Conservation (phyloP, 2,329 filamentous ascomycete genomes). For the Rugonectria rugulosa region DNA sequence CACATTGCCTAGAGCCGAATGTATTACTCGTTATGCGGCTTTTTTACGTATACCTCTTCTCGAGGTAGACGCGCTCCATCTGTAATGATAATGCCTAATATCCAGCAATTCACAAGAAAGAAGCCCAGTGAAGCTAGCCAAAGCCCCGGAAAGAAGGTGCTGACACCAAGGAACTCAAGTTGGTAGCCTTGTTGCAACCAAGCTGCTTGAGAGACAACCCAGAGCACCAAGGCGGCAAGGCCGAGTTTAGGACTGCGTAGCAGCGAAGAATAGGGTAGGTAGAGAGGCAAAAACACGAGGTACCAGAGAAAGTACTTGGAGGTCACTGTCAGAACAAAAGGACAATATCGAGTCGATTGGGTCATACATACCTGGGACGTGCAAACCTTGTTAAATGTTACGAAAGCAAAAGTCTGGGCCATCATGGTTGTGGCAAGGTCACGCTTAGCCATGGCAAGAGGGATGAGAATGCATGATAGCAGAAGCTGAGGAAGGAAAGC, state of each 20-base stretch:
- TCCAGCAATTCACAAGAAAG: constrained; percentile 87
- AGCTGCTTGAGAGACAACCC: constrained; percentile 77
- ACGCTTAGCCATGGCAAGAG: constrained; percentile 78
- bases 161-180: constrained; percentile 81
- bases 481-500: constrained; percentile 90
- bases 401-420: constrained; percentile 95
- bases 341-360: not conserved
- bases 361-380: constrained; percentile 82
- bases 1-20: not conserved
- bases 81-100: constrained; percentile 78
- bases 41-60: constrained; percentile 16
- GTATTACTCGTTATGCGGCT: constrained; percentile 36
- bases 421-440: constrained; percentile 86
- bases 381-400: constrained; percentile 98
- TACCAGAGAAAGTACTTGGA: constrained; percentile 97
- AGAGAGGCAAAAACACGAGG: constrained; percentile 89
- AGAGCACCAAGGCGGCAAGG: constrained; percentile 69
- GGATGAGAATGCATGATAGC: constrained; percentile 79
- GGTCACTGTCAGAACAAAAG: constrained; percentile 15
- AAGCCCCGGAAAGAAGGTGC: constrained; percentile 85
- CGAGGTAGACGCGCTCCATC: constrained; percentile 57
- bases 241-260: constrained; percentile 68
- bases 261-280: constrained; percentile 82
- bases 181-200: constrained; percentile 80
- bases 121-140: constrained; percentile 80